Evolutionary conservation across 805 yeast species (phyloP).

Genomic region (Saccharomycopsis guyanensis): DNA sequence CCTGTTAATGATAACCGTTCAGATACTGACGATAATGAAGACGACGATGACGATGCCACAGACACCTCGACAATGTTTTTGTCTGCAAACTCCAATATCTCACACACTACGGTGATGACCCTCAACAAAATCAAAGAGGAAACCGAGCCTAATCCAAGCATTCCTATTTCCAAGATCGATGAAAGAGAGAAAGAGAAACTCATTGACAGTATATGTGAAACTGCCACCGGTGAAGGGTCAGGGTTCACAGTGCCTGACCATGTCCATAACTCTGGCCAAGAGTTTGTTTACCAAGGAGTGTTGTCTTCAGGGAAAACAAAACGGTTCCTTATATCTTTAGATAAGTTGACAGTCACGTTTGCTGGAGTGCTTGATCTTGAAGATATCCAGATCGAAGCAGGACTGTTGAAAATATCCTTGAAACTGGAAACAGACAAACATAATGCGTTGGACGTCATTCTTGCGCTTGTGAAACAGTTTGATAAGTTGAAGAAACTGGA

Average conservation of each 20-base stretch:
- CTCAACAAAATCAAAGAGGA: slow-evolving; percentile 13
- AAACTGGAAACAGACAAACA: slow-evolving; percentile 27
- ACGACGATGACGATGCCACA: slow-evolving; percentile 3
- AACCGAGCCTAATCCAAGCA: too few species aligned
- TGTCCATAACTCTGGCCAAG: too few species aligned
- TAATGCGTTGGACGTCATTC: slow-evolving; percentile 11
- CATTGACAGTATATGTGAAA: slow-evolving; percentile 17
- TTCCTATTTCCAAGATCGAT: slow-evolving; percentile 2
- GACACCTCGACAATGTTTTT: slow-evolving; percentile 15
- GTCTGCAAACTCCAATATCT: slow-evolving; percentile 19
- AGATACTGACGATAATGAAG: neutral
- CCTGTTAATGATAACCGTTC: neutral
- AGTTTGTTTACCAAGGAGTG: too few species aligned
- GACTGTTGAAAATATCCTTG: slow-evolving; percentile 35
- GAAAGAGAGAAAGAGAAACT: slow-evolving; percentile 12
- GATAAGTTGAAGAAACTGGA: slow-evolving; percentile 9
- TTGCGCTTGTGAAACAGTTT: slow-evolving; percentile 9
- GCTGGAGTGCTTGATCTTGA: slow-evolving; percentile 24
- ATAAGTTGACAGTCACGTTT: slow-evolving; percentile 12
- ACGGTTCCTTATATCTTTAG: too few species aligned
- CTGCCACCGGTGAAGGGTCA: slow-evolving; percentile 14
- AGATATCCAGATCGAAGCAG: slow-evolving; percentile 35
- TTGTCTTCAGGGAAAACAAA: neutral
- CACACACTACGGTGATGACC: slow-evolving; percentile 20
- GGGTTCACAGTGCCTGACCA: too few species aligned